Evolutionary conservation across 2,329 filamentous ascomycete genomes (phyloP), one percentile per base, ranked within the genome.

Genomic region (Diaporthe velutina): DNA sequence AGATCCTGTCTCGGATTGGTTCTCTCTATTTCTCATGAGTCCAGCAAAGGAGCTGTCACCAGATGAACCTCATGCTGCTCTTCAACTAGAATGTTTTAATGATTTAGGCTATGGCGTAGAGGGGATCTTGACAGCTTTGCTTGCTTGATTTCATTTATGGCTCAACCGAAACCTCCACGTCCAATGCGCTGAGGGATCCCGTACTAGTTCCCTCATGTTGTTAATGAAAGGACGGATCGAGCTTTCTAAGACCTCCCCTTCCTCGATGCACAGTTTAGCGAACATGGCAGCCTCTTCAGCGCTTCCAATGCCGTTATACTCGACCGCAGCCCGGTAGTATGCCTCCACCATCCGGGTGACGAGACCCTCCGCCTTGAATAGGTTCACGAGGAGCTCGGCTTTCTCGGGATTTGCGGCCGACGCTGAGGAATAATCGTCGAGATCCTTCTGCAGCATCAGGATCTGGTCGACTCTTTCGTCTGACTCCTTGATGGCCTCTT

Each of bases 281-380:
- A 84, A 82, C 75, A 78, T 79, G 4, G 79, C 77, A 25, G 83
- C 84, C 38, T 75, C 79, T 28, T 66, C 76, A 4, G 76, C 77
- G 54, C 84, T 79, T 0, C 83, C 83, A 0, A 83, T 77, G 17
- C 81, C 83, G 75, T 84, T 84, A 76, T 82, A 84, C 64, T 85
- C 84, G n/a, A 84, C 75, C 1, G 84, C 83, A 25, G 84, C 83
- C 25, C 81, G 79, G 71, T 83, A 85, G 78, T 84, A 83, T 22
- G 80, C 85, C 77, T 79, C 84, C 76, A 80, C 80, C 67, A 79
- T 78, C 70, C 78, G 80, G 2, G 77, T 82, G 58, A 74, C 77
- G 71, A 81, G 79, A 22, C 78, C 78, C 74, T 86, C 85, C 54
- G 81, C 77, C 70, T 83, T 77, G 73, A 84, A 85, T 12, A 86